Percentiles rank a stretch among this genome's conserved stretches.
These are phyloP conservation scores for Ascochyta lentis DNA, from an alignment of 2,329 filamentous ascomycete genomes.

Conservation along the genomic window DNA sequence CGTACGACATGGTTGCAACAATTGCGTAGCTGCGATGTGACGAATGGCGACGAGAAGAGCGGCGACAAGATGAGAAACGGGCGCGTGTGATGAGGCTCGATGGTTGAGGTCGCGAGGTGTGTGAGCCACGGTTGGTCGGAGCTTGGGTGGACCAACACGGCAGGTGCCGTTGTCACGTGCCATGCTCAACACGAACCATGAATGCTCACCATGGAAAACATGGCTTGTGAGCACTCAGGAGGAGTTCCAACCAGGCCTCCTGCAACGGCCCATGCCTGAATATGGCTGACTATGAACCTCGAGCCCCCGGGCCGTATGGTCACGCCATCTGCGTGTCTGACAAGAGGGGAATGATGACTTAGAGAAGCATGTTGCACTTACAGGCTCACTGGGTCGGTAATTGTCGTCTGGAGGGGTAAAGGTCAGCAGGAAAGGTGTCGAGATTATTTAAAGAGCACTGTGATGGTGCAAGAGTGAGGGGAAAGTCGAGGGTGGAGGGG, in stretches of 20 bases:
- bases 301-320: background rate
- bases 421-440: constrained; percentile 28
- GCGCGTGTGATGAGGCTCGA: constrained; percentile 36
- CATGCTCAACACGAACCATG: constrained; percentile 15
- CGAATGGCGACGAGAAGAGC: constrained; percentile 11
- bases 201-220: constrained; percentile 9
- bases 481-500: constrained; percentile 25
- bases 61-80: constrained; percentile 22
- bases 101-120: constrained; percentile 31
- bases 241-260: background rate
- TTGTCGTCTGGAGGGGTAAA: constrained; percentile 31
- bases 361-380: constrained; percentile 24
- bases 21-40: constrained; percentile 18
- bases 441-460: constrained; percentile 29
- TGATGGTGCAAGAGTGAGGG: constrained; percentile 31
- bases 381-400: constrained; percentile 34
- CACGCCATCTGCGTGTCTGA: constrained; percentile 1
- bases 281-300: background rate
- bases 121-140: constrained; percentile 26
- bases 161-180: constrained; percentile 25
- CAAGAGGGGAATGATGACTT: constrained; percentile 10
- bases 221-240: background rate
- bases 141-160: constrained; percentile 18
- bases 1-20: constrained; percentile 44
- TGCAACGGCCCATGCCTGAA: background rate